These are phyloP conservation scores for Candida germanica DNA, from an alignment of 805 yeast species.

Conservation along the genomic window DNA sequence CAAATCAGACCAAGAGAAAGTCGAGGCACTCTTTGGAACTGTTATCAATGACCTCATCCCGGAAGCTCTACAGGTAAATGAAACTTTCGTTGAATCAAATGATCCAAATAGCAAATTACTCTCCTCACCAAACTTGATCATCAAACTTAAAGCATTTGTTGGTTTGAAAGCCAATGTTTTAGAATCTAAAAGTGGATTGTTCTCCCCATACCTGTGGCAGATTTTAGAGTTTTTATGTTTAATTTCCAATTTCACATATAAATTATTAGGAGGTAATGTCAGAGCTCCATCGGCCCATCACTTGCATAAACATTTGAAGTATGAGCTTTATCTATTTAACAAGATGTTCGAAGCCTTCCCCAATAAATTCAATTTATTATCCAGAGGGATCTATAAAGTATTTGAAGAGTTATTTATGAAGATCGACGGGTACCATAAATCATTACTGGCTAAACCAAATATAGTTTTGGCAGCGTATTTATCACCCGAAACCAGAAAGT, in stretches of 20 bases:
- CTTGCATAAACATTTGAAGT: conserved; percentile 10
- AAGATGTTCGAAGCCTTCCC: conserved; percentile 12
- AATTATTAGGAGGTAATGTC: conserved; percentile 5
- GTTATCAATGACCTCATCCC: not conserved
- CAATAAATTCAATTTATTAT: conserved; percentile 8
- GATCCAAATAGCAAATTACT: not conserved
- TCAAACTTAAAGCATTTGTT: conserved; percentile 1
- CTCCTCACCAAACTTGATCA: not conserved
- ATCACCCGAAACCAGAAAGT: conserved; percentile 11
- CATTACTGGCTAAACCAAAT: conserved; percentile 7
- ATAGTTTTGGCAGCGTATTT: conserved; percentile 10
- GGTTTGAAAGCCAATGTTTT: not conserved
- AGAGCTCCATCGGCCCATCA: conserved; percentile 5
- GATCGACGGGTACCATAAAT: conserved; percentile 8
- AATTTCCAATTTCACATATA: conserved; percentile 8
- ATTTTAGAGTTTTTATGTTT: conserved; percentile 10
- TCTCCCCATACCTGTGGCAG: conserved; percentile 13
- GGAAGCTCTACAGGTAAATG: no score
- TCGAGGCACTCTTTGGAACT: not conserved
- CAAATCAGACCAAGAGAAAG: not conserved
- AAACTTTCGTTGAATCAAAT: not conserved
- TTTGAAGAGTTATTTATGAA: conserved; percentile 9
- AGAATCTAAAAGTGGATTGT: not conserved
- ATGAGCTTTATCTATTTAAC: conserved; percentile 10
- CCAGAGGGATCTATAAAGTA: conserved; percentile 3